Conservation (phyloP, 768 basidiomycete species). For the Inosperma sp. region DNA sequence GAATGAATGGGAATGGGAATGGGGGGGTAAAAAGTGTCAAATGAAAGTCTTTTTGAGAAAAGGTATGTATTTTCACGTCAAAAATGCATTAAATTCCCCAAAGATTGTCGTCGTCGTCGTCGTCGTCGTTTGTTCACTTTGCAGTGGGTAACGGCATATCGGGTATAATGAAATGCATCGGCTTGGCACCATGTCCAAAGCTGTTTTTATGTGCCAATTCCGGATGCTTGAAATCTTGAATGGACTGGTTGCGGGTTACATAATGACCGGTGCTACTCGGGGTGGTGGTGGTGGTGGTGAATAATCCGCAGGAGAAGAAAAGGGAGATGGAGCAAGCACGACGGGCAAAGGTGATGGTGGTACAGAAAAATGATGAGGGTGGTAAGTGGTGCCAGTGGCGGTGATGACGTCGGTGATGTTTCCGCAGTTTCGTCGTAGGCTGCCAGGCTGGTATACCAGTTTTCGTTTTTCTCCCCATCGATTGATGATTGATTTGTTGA, state of each 20-base stretch:
- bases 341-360: slow-evolving; percentile 14
- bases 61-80: too few species aligned
- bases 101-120: neutral
- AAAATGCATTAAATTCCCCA: neutral
- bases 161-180: slow-evolving; percentile 56
- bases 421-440: slow-evolving; percentile 41
- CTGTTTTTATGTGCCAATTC: slow-evolving; percentile 38
- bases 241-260: slow-evolving; percentile 22
- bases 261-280: slow-evolving; percentile 20
- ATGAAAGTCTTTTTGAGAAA: too few species aligned
- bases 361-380: slow-evolving; percentile 11
- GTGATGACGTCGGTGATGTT: slow-evolving; percentile 17
- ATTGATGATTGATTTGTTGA: slow-evolving; percentile 26
- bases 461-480: slow-evolving; percentile 39
- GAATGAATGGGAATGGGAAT: too few species aligned
- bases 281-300: slow-evolving; percentile 11
- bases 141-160: slow-evolving; percentile 45
- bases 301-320: slow-evolving; percentile 5
- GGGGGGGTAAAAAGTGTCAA: too few species aligned
- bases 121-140: slow-evolving; percentile 2
- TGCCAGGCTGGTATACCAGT: too few species aligned
- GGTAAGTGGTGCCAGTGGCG: too few species aligned
- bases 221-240: slow-evolving; percentile 17
- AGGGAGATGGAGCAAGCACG: slow-evolving; percentile 5
- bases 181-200: slow-evolving; percentile 40